Base-by-base conservation (phyloP, 148 eudicot genomes). In the Bassia scoparia region DNA sequence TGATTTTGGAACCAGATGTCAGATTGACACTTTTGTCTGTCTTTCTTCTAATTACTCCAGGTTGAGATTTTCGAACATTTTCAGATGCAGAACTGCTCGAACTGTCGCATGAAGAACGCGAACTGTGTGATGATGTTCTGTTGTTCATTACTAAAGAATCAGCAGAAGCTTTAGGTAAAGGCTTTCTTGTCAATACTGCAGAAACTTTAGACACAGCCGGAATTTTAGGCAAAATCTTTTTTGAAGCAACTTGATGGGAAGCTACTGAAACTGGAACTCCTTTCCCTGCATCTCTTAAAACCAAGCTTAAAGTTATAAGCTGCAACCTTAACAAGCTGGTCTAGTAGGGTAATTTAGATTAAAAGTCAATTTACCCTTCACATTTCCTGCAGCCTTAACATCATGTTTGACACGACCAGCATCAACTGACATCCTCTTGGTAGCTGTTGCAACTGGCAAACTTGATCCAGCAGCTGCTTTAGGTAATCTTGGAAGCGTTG, bases 61-160 rank as follows among this genome's bases (percentile, higher is more conserved):
- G 48, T 35, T 81, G 74, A 83, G 87, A 76, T 70, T 77, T 79
- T 43, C 76, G 72, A 76, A 71, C 34, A 46, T 46, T 79, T 55
- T 74, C 77, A 41, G 93, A 82, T 59, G 82, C 73, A 38, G 71
- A 76, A 71, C 89, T 86, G 73, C 78, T 75, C 60, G 90, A 88
- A 80, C 86, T 85, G 75, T 85, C 86, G 76, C 83, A 79, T 26
- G 87, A 88, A 66, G 86, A 76, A 30, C 86, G 82, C 54, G 80
- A 69, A 74, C 84, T 86, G 67, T 76, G 62, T 53, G 68, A 69
- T 55, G 76, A 81, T 46, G 71, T 68, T 74, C 74, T 87, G 61
- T 78, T 78, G 56, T 77, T 78, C 55, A 77, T 50, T 38, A 76
- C 70, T 62, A 91, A 83, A 65, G 95, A 77, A 66, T 79, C 81